phyloP scores from a whole-genome alignment of 768 basidiomycete species.

The Tricholoma sp. region DNA sequence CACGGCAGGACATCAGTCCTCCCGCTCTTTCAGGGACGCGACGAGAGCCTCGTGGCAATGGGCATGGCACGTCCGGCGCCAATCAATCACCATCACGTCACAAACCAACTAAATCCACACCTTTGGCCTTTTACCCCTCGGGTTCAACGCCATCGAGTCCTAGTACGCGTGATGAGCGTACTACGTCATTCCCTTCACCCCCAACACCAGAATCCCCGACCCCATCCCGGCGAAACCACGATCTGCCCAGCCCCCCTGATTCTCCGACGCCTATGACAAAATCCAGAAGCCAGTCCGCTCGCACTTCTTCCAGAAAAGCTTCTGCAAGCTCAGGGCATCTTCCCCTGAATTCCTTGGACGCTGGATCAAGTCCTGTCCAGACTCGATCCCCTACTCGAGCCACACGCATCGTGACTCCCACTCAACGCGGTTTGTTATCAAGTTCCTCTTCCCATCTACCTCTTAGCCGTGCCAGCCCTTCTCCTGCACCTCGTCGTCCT shows the following conservation, averaged over 20 bases:
- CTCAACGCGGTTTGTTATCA: conserved; percentile 39
- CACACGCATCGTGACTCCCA: conserved; percentile 35
- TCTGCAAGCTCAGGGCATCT: conserved; percentile 38
- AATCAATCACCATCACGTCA: conserved; percentile 25
- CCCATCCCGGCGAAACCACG: conserved; percentile 30
- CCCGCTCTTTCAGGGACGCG: conserved; percentile 14
- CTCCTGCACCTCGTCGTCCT: conserved; percentile 28
- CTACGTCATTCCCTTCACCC: background rate
- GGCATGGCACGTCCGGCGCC: conserved; percentile 11
- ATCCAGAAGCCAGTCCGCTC: conserved; percentile 30
- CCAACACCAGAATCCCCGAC: conserved; percentile 29
- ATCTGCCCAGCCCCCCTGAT: conserved; percentile 39
- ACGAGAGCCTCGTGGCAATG: conserved; percentile 12
- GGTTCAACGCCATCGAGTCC: conserved; percentile 19
- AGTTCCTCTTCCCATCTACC: conserved; percentile 49
- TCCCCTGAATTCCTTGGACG: conserved; percentile 31
- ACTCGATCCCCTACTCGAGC: conserved; percentile 36
- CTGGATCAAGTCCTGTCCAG: conserved; percentile 37
- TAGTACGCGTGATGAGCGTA: conserved; percentile 11
- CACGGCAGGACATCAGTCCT: conserved; percentile 34
- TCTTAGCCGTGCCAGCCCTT: conserved; percentile 31
- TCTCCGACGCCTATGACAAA: conserved; percentile 42
- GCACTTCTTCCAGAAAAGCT: conserved; percentile 27
- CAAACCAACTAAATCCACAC: conserved; percentile 27
- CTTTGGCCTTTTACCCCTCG: conserved; percentile 23